Base-by-base conservation (phyloP, 2,329 filamentous ascomycete species). In the Aspergillus viridinutans region DNA sequence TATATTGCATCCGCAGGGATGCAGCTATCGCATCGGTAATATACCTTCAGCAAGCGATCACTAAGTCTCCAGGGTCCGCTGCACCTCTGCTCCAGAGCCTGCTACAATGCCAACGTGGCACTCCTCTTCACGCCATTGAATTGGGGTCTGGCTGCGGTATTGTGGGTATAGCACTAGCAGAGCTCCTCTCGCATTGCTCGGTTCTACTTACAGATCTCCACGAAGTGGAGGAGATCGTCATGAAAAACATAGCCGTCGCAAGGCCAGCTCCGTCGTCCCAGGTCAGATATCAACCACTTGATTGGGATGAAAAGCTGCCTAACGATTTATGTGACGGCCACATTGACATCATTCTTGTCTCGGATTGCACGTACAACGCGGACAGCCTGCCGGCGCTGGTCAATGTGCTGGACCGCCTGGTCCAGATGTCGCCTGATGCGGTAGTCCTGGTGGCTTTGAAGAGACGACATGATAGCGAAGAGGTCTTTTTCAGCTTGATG, bases 361-460 rank as follows among this genome's bases (percentile, higher is more conserved):
- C 86, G 1, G 88, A 90, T 69, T 90, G 88, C 72, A 90, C 87
- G 1, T 90, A 90, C 73, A 90, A 90, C 68, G 77, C 82, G 17
- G 86, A 88, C 64, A 87, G 84, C 58, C 81, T 87, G 52, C 83
- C 85, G 2, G 79, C 83, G 25, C 74, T 90, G 40, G 85, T 90
- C 7, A 72, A 74, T 28, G 86, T 85, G 1, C 72, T 90, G 9
- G 64, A 67, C 23, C 74, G 71, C 9, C 70, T 88, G 50, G 71
- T 79, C 45, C 66, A 70, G 20, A 68, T 68, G 29, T 83, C 80
- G 5, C 81, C 83, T 2, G 69, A 76, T 57, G 77, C 80, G 0
- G 64, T 82, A 26, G 71, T 87, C 23, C 71, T 86, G 17, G 76
- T 90, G 26, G 84, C 85, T 1, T 83, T 87, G 73, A 90, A 90